Evolutionary conservation across 352 stramenopile genomes (phyloP), one percentile per base, ranked within the genome.

Genomic region (Phytophthora boehmeriae): DNA sequence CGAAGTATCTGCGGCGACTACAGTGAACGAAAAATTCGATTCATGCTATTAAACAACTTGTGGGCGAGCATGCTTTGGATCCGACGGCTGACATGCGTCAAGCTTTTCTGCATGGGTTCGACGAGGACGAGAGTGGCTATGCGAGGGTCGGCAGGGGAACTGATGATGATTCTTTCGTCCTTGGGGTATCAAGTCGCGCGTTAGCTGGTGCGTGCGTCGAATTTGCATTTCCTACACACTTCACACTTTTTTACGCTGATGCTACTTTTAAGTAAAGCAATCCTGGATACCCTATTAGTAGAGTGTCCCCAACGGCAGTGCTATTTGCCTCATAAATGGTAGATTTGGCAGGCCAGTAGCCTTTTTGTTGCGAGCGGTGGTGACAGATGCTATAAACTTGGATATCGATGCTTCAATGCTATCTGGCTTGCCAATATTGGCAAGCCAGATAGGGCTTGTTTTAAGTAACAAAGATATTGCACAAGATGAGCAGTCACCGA

Each of bases 21-120:
- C 45, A 63, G 17, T 45, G 36, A 3, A 52, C 55, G 5, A 63
- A 63, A 13, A 51, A 57, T 39, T 52, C 46, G 1, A 25, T 39
- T 8, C 25, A 46, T 1, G 46, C 23, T 22, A 19, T 56, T 3
- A 0, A 8, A 20, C 1, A 45, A 19, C 19, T 53, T 8, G 38
- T 63, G 4, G 17, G 19, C 0, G 1, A 52, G 5, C n/a, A 56
- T 14, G 36, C 36, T 4, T 57, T 44, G 11, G 10, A 23, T 11
- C 46, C 38, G 17, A 52, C 19, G 1, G 19, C 27, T 17, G 55
- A 63, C n/a, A 5, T 42, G 16, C 45, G 46, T 14, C 17, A 1
- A 8, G 10, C 54, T 5, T 52, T 63, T 14, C 45, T 2, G 23
- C 56, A 46, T 22, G 36, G 46, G 11, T 8, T 39, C 17, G 11